Evolutionary conservation across 1,284 basidiomycete genomes (phyloP).

Genomic region (Sanguinoderma infundibulare): DNA sequence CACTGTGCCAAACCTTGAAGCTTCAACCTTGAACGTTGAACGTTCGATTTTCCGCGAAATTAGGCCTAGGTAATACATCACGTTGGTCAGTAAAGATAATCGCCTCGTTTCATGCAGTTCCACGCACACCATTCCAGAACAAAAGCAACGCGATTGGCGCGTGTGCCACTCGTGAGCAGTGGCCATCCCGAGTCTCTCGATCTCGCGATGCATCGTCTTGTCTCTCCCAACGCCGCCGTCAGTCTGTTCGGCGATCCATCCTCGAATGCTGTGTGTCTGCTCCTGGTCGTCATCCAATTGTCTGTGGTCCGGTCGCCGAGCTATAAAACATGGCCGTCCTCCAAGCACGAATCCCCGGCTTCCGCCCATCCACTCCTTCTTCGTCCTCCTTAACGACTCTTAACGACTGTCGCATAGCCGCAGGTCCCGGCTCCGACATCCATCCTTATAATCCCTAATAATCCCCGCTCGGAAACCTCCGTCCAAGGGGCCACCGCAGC

Average conservation of each 20-base stretch:
- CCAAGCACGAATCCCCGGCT: neutral
- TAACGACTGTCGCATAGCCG: neutral
- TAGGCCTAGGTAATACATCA: no score
- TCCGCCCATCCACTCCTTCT: neutral
- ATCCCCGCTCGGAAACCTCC: neutral
- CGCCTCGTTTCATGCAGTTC: no score
- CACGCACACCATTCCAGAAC: no score
- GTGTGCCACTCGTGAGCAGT: no score
- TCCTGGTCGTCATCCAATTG: neutral
- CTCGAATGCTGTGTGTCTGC: neutral
- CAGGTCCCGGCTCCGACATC: neutral
- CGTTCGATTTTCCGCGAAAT: no score
- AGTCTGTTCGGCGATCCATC: neutral
- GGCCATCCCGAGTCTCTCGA: no score
- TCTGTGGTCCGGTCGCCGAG: neutral
- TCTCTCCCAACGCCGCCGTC: no score
- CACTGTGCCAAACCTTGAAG: no score
- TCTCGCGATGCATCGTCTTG: no score
- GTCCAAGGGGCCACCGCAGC: neutral
- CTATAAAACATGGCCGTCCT: neutral
- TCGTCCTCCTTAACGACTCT: neutral
- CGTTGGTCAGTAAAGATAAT: no score
- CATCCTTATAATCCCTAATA: neutral
- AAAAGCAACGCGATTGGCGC: no score
- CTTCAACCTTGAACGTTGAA: no score